Percentiles rank a stretch among this genome's conserved stretches.
phyloP scores from a whole-genome alignment of 306 rosid species.

The Malus orientalis region DNA sequence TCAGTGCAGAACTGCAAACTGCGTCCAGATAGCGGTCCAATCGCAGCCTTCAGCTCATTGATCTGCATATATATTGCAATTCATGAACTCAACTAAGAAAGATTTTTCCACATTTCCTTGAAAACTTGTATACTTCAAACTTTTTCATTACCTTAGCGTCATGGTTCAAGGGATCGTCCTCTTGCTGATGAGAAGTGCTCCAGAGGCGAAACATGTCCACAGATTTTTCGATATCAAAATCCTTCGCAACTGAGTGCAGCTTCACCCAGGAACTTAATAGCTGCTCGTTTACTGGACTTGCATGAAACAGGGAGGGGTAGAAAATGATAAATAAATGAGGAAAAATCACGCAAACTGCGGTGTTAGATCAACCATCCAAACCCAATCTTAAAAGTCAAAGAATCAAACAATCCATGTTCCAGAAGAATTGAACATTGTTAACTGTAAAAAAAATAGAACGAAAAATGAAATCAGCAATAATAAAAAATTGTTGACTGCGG shows the following conservation, averaged over 20 bases:
- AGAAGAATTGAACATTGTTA: background rate
- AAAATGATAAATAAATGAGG: background rate
- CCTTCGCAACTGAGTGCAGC: background rate
- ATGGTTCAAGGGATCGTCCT: slow-evolving; percentile 18
- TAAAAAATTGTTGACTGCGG: background rate
- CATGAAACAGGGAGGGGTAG: background rate
- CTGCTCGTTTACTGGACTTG: background rate
- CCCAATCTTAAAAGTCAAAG: background rate
- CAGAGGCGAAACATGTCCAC: slow-evolving; percentile 30
- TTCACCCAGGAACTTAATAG: background rate
- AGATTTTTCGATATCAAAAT: background rate
- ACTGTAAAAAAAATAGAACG: background rate
- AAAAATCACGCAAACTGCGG: background rate
- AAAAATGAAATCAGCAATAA: background rate
- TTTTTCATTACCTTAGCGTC: slow-evolving; percentile 23
- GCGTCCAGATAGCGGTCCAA: slow-evolving; percentile 41
- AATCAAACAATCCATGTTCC: background rate
- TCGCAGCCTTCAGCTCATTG: slow-evolving; percentile 52
- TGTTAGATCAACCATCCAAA: background rate
- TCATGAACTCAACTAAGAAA: background rate
- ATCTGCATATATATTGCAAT: slow-evolving; percentile 29
- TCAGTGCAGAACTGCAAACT: slow-evolving; percentile 33
- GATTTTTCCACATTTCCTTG: background rate
- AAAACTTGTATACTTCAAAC: background rate
- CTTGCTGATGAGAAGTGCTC: slow-evolving; percentile 26